Base-by-base conservation (phyloP, 331 rosid genomes). In the Telfairia occidentalis region DNA sequence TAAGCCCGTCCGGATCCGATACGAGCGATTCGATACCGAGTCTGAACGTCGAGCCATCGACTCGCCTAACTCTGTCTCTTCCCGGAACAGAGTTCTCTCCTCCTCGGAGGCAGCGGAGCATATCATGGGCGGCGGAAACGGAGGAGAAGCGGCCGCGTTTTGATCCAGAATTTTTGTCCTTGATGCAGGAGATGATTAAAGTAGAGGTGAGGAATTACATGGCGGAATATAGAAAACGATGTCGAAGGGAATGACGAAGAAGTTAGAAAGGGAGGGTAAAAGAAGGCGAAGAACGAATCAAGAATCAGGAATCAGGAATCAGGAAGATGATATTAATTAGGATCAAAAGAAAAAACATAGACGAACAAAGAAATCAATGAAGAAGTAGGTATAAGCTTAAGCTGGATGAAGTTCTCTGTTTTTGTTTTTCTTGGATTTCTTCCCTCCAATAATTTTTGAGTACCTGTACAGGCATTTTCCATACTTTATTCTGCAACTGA, bases 171-270 rank as follows among this genome's bases (percentile, higher is more conserved):
- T 81, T 86, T 2, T 37, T 82, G 35, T 38, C 69, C 9, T 46
- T 66, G 46, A 75, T 88, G 85, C 73, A 73, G 78, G 84, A 81
- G 61, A 84, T 86, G 85, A 66, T 88, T 46, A 84, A 50, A 55
- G 79, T 58, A 59, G 92, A 88, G 66, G 87, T 88, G 70, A 79
- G 32, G 65, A 81, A 49, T 71, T 88, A 75, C 83, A 86, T 88
- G 79, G 85, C 67, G 1, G 81, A 72, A 28, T 53, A 35, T 64
- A 45, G 75, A 58, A 60, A 76, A 38, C 13, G 77, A 18, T 2
- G 29, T 28, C 24, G 58, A 12, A 67, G 1, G 1, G 53, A 42
- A 16, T 12, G 74, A 19, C 7, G 30, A 21, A 32, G 32, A 42
- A 12, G 53, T 32, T 5, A 18, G 37, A 34, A n/a, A 61, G 4